phyloP scores from a whole-genome alignment of 306 rosid genomes.

The Calophaca sinica region DNA sequence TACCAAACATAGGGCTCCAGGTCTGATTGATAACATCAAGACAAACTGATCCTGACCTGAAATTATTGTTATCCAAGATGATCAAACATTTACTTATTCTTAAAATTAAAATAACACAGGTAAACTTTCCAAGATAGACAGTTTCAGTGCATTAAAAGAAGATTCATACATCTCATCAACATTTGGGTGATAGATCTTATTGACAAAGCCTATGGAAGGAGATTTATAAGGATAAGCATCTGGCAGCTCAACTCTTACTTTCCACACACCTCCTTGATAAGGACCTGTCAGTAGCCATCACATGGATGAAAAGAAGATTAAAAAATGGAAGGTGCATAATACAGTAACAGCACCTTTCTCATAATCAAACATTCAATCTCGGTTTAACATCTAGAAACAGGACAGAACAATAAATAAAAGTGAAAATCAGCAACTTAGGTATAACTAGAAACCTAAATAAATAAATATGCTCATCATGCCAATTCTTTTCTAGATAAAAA shows the following conservation, averaged over 20 bases:
- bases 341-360: conserved; percentile 31
- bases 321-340: conserved; percentile 15
- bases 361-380: conserved; percentile 8
- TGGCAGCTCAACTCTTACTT: conserved; percentile 65
- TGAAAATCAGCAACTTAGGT: conserved; percentile 26
- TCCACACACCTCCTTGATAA: conserved; percentile 69
- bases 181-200: conserved; percentile 70
- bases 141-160: conserved; percentile 17
- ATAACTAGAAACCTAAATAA: conserved; percentile 1
- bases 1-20: conserved; percentile 77
- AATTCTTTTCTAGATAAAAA: conserved; percentile 17
- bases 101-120: conserved; percentile 24
- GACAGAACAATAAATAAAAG: conserved; percentile 46
- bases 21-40: conserved; percentile 70
- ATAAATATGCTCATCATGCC: not conserved
- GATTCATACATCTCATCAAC: conserved; percentile 64
- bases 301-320: conserved; percentile 43
- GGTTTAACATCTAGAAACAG: conserved; percentile 39
- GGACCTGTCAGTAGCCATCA: conserved; percentile 62
- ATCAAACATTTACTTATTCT: conserved; percentile 23
- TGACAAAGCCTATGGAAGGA: conserved; percentile 68
- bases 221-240: conserved; percentile 70
- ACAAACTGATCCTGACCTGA: conserved; percentile 76
- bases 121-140: conserved; percentile 23
- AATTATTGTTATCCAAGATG: conserved; percentile 31